These are phyloP conservation scores for Solanum hybrid DNA, from an alignment of 305 asterid species.

Conservation along the genomic window DNA sequence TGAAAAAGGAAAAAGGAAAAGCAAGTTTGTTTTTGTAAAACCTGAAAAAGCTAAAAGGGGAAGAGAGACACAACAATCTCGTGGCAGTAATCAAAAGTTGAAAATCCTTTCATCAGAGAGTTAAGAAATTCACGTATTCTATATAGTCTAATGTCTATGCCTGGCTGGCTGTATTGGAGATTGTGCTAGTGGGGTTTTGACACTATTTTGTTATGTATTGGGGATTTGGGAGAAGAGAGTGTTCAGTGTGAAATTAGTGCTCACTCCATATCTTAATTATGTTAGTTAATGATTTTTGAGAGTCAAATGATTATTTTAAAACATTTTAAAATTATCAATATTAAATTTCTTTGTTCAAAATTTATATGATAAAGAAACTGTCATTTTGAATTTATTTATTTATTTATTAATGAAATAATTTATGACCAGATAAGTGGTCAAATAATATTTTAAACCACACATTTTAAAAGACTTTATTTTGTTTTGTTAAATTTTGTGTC, in stretches of 20 bases:
- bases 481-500: not conserved
- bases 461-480: not conserved
- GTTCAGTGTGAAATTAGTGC: not conserved
- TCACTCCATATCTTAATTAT: not conserved
- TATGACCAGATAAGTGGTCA: not conserved
- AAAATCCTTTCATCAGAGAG: not conserved
- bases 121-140: conserved; percentile 33
- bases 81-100: conserved; percentile 70
- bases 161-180: not conserved
- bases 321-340: not conserved
- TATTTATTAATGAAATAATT: too few relatives aligned
- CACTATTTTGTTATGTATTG: not conserved
- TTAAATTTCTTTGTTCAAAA: not conserved
- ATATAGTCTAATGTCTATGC: not conserved
- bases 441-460: not conserved
- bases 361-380: not conserved
- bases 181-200: conserved; percentile 4
- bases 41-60: not conserved
- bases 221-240: not conserved
- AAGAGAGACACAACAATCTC: conserved; percentile 53
- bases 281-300: not conserved
- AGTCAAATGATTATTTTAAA: not conserved
- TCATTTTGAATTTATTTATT: not conserved
- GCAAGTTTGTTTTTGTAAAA: conserved; percentile 2
- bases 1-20: not conserved